These are phyloP conservation scores for Neurospora sp. DNA, from an alignment of 495 filamentous ascomycete species.

Conservation along the genomic window DNA sequence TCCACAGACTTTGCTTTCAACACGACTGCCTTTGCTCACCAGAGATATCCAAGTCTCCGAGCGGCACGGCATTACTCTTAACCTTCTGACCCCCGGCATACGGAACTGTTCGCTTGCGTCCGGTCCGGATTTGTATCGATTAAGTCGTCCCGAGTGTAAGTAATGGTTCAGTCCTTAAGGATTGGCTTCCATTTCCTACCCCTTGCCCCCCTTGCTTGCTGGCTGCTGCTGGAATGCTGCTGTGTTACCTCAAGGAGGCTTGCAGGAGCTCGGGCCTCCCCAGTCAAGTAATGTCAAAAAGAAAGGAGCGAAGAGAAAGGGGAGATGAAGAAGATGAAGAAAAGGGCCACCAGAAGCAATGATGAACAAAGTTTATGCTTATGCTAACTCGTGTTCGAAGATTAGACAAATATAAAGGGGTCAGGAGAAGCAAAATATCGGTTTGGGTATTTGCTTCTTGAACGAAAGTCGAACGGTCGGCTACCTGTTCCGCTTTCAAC, in stretches of 20 bases:
- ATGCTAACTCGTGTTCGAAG: not conserved
- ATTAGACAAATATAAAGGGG: not conserved
- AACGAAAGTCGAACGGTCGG: not conserved
- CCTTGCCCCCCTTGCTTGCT: not conserved
- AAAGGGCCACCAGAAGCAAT: not conserved
- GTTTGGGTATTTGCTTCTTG: not conserved
- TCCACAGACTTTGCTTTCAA: not conserved
- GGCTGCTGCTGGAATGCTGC: not conserved
- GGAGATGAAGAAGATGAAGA: not conserved
- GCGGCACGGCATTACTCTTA: not conserved
- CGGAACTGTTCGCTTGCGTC: not conserved
- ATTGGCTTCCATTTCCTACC: not conserved
- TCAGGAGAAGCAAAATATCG: not conserved
- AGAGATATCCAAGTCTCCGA: not conserved
- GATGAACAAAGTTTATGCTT: not conserved
- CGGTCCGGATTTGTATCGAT: not conserved
- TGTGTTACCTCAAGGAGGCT: not conserved
- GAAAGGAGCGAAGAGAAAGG: not conserved
- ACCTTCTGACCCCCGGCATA: not conserved
- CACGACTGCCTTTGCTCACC: not conserved
- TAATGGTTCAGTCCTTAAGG: not conserved
- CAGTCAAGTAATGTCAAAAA: not conserved
- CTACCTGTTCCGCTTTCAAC: not conserved
- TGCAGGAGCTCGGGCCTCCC: not conserved
- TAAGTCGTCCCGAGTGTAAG: not conserved